Conservation (phyloP, 148 eudicot genomes). For the Amaranthus palmeri region DNA sequence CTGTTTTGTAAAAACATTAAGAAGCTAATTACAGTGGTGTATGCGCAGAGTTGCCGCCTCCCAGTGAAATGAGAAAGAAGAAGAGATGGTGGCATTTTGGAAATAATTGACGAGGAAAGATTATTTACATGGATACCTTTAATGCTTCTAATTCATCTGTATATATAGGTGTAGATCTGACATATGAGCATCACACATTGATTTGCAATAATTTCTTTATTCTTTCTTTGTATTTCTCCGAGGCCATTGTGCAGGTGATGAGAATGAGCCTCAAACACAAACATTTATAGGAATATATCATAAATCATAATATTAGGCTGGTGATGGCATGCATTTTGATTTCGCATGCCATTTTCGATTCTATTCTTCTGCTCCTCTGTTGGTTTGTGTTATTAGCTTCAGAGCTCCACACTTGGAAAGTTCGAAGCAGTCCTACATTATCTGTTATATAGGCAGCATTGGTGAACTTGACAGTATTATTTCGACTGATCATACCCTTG, state of each 20-base stretch:
- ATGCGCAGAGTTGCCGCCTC: slow-evolving; percentile 57
- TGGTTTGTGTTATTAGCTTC: too few species aligned
- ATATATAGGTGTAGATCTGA: slow-evolving; percentile 14
- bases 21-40: slow-evolving; percentile 1
- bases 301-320: not conserved
- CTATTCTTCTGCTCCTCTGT: not conserved
- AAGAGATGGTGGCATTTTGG: slow-evolving; percentile 77
- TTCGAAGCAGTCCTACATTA: too few species aligned
- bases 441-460: too few species aligned
- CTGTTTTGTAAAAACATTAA: not conserved
- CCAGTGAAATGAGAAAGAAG: slow-evolving; percentile 55
- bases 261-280: not conserved
- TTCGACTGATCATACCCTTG: slow-evolving; percentile 8
- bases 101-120: slow-evolving; percentile 22
- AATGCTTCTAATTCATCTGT: slow-evolving; percentile 19
- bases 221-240: slow-evolving; percentile 11
- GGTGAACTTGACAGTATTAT: slow-evolving; percentile 15
- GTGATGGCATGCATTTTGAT: slow-evolving; percentile 25
- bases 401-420: too few species aligned
- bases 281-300: not conserved
- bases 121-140: slow-evolving; percentile 1
- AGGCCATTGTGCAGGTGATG: slow-evolving; percentile 7
- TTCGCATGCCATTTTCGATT: slow-evolving; percentile 16
- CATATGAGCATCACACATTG: not conserved
- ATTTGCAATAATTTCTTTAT: slow-evolving; percentile 13